phyloP scores from a whole-genome alignment of 2,329 filamentous ascomycete genomes.

The Thermoascus crustaceus region DNA sequence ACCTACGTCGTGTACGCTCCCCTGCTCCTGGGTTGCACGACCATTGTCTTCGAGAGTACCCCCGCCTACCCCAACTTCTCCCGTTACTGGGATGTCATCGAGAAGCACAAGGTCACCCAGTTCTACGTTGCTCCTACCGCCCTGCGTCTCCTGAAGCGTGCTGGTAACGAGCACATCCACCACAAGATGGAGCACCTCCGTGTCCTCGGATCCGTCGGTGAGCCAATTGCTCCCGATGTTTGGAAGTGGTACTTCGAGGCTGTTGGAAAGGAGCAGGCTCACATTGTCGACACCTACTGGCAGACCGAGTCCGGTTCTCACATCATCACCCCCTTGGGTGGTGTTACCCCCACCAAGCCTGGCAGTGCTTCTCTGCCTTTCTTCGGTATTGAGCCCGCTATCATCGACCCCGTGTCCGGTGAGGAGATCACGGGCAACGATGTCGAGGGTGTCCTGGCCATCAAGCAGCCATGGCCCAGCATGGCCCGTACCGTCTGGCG shows the following conservation, averaged over 20 bases:
- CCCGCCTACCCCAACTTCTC: conserved; percentile 97
- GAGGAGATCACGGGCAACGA: conserved; percentile 92
- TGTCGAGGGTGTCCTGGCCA: conserved; percentile 90
- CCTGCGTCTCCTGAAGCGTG: conserved; percentile 85
- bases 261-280: conserved; percentile 86
- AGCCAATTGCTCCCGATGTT: conserved; percentile 94
- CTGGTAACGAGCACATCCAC: conserved; percentile 86
- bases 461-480: conserved; percentile 97
- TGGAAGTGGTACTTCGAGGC: conserved; percentile 99
- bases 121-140: conserved; percentile 98
- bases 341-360: conserved; percentile 92
- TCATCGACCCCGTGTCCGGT: conserved; percentile 92
- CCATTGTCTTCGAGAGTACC: conserved; percentile 95
- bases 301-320: conserved; percentile 98
- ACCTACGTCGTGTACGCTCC: conserved; percentile 98
- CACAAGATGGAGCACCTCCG: conserved; percentile 81
- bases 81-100: conserved; percentile 97
- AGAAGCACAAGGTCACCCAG: conserved; percentile 88
- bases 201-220: conserved; percentile 88
- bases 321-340: conserved; percentile 87
- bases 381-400: conserved; percentile 95
- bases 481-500: conserved; percentile 98
- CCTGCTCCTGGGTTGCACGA: conserved; percentile 82
- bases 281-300: conserved; percentile 98
- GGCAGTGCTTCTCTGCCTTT: conserved; percentile 93